Conservation (phyloP, 1,284 basidiomycete genomes). For the Pascua guehoae region DNA sequence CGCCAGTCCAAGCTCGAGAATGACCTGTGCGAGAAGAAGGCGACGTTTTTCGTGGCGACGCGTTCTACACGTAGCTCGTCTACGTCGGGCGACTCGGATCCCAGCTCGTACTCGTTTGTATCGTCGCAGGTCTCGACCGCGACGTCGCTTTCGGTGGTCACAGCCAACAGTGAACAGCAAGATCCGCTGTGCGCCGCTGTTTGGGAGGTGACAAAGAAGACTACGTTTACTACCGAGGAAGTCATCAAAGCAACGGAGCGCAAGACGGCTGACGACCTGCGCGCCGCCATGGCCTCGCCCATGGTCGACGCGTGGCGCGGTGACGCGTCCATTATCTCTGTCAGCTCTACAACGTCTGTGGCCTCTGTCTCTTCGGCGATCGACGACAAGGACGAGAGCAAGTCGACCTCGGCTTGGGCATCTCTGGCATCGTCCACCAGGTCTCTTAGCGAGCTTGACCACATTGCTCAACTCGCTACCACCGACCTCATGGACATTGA, state of each 20-base stretch:
- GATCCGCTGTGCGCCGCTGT: constrained; percentile 15
- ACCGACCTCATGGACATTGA: constrained; percentile 39
- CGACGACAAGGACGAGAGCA: constrained; percentile 17
- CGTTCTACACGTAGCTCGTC: constrained; percentile 16
- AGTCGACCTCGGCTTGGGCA: constrained; percentile 16
- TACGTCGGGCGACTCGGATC: constrained; percentile 22
- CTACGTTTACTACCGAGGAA: constrained; percentile 4
- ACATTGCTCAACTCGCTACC: constrained; percentile 25
- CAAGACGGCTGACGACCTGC: constrained; percentile 30
- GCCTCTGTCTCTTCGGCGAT: constrained; percentile 7
- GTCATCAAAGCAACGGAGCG: constrained; percentile 11
- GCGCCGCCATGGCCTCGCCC: constrained; percentile 37
- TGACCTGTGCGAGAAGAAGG: constrained; percentile 17
- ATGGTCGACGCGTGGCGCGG: constrained; percentile 23
- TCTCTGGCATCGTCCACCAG: constrained; percentile 16
- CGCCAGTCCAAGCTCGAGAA: constrained; percentile 57
- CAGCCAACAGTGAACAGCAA: background rate
- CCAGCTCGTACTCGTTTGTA: constrained; percentile 15
- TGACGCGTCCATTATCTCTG: constrained; percentile 13
- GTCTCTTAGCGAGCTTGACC: constrained; percentile 28
- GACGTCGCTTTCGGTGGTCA: constrained; percentile 8
- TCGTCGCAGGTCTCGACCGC: constrained; percentile 25
- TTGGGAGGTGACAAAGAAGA: constrained; percentile 10
- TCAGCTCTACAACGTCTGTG: constrained; percentile 15
- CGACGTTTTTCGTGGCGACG: constrained; percentile 27